Evolutionary conservation across 768 basidiomycete species (phyloP), one percentile per base, ranked within the genome.

Genomic region (Termitomyces sp.): DNA sequence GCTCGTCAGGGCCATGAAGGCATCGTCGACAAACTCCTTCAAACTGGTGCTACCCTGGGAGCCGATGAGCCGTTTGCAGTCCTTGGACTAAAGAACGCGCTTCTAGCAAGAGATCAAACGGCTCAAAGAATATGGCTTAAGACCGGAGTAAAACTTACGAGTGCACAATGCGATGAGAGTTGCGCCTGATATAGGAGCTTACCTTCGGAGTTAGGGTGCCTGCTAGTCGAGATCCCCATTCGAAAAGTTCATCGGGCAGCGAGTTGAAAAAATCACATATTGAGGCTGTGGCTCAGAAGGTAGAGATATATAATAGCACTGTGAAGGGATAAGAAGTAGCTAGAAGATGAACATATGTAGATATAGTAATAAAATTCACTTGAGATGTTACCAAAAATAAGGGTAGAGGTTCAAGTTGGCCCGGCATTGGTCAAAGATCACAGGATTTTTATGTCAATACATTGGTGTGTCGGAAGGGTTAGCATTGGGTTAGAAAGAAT

Each of bases 21-120:
- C 14, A 74, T 85, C 5, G 91, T 91, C 2, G 80, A 85, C 37
- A 62, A 81, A 43, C 79, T 95, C 26, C 76, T 89, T 16, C 83
- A 80, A 66, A 86, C 88, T 18, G 93, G 93, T 2, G 91, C 88
- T 40, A 86, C 80, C 52, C 79, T 93, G 24, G 84, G 88, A 36
- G 84, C 82, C 47, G 89, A 93, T 60, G 77, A 80, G 24, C 78
- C 81, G n/a, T 89, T 84, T 65, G 85, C 78, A 2, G 69, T 74
- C 13, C 70, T 86, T 26, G 79, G 82, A 7, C 63, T 74, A 48
- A 69, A 71, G 51, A 70, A 72, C 20, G 76, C 74, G 2, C 40
- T 66, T 34, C 68, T 67, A 14, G 59, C 73, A 6, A 76, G 78
- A 8, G 80, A 90, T 65, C 70, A 75, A 59, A 66, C 62, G 20